Evolutionary conservation across 805 yeast species (phyloP).

Genomic region (Jamesozyma jinghongensis): DNA sequence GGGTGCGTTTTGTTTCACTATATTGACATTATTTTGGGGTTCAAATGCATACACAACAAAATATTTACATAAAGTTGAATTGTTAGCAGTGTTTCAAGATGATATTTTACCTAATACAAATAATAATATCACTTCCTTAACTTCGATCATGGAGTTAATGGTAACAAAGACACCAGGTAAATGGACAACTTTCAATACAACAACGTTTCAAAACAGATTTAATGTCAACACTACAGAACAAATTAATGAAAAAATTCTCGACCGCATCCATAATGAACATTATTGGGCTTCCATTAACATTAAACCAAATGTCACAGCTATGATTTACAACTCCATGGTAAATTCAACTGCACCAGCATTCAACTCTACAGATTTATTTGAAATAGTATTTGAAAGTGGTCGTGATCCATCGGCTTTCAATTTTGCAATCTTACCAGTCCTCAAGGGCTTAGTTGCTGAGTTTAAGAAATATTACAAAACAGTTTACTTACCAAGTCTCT

Average conservation of each 20-base stretch:
- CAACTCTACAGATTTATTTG: conserved; percentile 22
- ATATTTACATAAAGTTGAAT: conserved; percentile 17
- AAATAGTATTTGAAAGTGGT: conserved; percentile 48
- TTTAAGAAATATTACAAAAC: conserved; percentile 4
- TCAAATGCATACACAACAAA: conserved; percentile 26
- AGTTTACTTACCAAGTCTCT: conserved; percentile 12
- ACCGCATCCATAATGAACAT: conserved; percentile 43
- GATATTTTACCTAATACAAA: conserved; percentile 4
- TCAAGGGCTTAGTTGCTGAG: conserved; percentile 29
- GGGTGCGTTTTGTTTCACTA: conserved; percentile 15
- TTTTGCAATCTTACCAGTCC: conserved; percentile 36
- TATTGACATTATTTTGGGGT: conserved; percentile 32
- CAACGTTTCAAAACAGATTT: conserved; percentile 16
- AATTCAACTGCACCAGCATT: conserved; percentile 11
- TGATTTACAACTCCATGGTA: conserved; percentile 17
- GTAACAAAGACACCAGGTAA: conserved; percentile 13
- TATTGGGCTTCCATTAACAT: conserved; percentile 60
- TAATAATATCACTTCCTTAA: conserved; percentile 4
- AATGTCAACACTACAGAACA: conserved; percentile 10
- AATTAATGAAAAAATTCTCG: conserved; percentile 32
- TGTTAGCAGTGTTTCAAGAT: conserved; percentile 31
- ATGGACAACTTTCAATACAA: conserved; percentile 24
- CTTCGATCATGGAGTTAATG: conserved; percentile 8
- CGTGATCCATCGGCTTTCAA: conserved; percentile 47
- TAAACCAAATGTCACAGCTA: conserved; percentile 37